Evolutionary conservation across 2,329 filamentous ascomycete species (phyloP).

Genomic region (Fusarium hainanense): DNA sequence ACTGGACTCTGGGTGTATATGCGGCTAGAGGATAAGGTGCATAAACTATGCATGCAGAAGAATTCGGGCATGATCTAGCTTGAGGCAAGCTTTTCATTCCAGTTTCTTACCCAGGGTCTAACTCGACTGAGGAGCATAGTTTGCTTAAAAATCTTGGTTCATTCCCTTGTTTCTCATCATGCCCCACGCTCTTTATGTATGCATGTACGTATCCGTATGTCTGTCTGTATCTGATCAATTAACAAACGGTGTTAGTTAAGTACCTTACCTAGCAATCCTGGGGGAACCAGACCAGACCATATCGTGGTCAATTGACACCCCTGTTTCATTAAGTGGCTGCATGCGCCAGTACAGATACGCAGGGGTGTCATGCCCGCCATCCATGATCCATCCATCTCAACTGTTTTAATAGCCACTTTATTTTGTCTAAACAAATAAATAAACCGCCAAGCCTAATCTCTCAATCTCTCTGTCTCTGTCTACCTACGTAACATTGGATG

Average conservation of each 20-base stretch:
- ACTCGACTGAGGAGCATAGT: background rate
- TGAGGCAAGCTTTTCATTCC: conserved; percentile 11
- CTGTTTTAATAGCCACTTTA: conserved; percentile 21
- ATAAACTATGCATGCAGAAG: conserved; percentile 28
- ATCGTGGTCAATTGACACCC: conserved; percentile 42
- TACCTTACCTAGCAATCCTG: conserved; percentile 24
- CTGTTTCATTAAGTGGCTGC: conserved; percentile 49
- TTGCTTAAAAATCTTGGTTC: conserved; percentile 21
- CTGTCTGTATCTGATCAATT: conserved; percentile 21
- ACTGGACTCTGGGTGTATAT: conserved; percentile 1
- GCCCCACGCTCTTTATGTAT: conserved; percentile 27
- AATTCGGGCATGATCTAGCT: conserved; percentile 9
- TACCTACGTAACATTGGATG: background rate
- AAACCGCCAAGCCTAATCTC: conserved; percentile 44
- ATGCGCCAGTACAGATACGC: conserved; percentile 41
- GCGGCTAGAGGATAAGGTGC: conserved; percentile 28
- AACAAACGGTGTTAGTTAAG: conserved; percentile 38
- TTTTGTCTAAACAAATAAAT: conserved; percentile 32
- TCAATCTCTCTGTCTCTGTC: background rate
- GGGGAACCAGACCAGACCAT: conserved; percentile 16
- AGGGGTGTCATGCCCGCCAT: conserved; percentile 48
- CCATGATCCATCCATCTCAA: conserved; percentile 40
- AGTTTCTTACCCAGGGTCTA: background rate
- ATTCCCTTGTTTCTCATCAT: conserved; percentile 24
- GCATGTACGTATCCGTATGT: too few relatives aligned